phyloP scores from a whole-genome alignment of 176 grass and related monocot species.

The Bonia amplexicaulis region DNA sequence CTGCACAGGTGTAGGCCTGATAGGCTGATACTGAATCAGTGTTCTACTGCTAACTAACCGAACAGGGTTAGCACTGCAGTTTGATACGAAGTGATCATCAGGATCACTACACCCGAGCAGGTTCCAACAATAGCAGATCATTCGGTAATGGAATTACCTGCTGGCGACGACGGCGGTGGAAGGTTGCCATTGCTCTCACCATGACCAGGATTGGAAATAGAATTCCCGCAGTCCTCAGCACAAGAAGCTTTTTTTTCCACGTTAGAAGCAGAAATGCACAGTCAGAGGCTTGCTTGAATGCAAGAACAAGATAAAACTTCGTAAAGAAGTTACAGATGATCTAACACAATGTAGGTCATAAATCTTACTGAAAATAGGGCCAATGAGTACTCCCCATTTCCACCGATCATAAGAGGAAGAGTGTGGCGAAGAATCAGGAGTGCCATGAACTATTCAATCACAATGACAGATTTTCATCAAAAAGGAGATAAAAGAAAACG shows the following conservation, averaged over 20 bases:
- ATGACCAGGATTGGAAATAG: conserved; percentile 74
- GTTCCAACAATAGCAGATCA: not conserved
- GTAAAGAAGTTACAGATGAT: not conserved
- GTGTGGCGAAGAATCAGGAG: conserved; percentile 79
- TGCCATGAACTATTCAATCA: conserved; percentile 66
- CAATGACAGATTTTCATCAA: not conserved
- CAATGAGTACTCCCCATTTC: conserved; percentile 66
- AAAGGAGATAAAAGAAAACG: not conserved
- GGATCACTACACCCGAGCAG: not conserved
- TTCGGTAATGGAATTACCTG: conserved; percentile 41
- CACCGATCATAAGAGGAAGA: conserved; percentile 64
- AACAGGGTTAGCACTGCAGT: not conserved
- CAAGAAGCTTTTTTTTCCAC: conserved; percentile 43
- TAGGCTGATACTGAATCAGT: not conserved
- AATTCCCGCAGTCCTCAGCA: conserved; percentile 62
- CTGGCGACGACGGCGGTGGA: conserved; percentile 58
- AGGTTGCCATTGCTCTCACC: conserved; percentile 51
- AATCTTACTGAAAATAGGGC: conserved; percentile 69
- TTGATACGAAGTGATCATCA: not conserved
- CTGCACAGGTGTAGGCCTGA: not conserved
- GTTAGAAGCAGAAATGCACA: not conserved
- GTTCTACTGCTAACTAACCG: not conserved
- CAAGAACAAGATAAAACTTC: not conserved
- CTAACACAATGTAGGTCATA: not conserved
- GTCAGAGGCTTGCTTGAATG: not conserved